phyloP scores from a whole-genome alignment of 345 rosid genomes.

The Carallia brachiata region DNA sequence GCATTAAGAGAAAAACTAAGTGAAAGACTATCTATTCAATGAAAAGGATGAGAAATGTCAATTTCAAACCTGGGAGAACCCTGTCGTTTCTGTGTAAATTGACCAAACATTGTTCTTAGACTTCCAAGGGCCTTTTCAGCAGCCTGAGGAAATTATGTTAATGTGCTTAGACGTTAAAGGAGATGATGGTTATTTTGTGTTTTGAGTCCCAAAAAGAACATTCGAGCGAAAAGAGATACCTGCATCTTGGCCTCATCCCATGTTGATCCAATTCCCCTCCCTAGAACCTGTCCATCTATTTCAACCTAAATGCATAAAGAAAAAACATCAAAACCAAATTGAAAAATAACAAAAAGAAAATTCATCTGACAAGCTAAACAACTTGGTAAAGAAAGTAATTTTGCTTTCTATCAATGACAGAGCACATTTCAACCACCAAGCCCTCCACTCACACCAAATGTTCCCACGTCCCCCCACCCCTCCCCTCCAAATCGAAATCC shows the following conservation, averaged over 20 bases:
- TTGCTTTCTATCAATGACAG: not conserved
- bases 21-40: not conserved
- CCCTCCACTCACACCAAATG: too few relatives aligned
- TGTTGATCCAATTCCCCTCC: conserved; percentile 77
- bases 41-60: conserved; percentile 1
- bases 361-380: not conserved
- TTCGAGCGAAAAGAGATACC: conserved; percentile 34
- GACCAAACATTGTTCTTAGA: conserved; percentile 64
- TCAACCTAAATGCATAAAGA: conserved; percentile 57
- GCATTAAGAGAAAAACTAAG: not conserved
- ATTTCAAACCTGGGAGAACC: conserved; percentile 75
- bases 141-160: conserved; percentile 48
- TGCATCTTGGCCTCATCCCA: conserved; percentile 96
- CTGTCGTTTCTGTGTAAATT: conserved; percentile 60
- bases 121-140: conserved; percentile 83
- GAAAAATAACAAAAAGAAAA: not conserved
- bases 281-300: conserved; percentile 86
- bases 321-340: conserved; percentile 11
- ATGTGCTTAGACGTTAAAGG: conserved; percentile 9
- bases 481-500: too few relatives aligned
- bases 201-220: conserved; percentile 6
- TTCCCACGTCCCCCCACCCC: too few relatives aligned
- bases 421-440: not conserved
- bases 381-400: too few relatives aligned
- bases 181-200: not conserved